Evolutionary conservation across 495 filamentous ascomycete genomes (phyloP).

Genomic region (Neurospora intermedia): DNA sequence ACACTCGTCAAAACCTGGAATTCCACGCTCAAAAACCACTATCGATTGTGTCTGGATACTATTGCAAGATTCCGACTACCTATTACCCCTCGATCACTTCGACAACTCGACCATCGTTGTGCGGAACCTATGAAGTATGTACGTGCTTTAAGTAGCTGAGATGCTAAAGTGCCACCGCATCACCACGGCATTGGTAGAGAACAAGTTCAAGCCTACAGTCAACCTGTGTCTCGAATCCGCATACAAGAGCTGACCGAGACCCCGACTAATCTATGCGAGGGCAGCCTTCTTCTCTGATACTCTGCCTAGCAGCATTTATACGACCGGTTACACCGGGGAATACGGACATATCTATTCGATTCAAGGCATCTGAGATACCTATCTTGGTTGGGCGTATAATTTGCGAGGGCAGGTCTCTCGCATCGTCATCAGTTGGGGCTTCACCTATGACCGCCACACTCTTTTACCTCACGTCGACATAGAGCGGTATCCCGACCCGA

Average conservation of each 20-base stretch:
- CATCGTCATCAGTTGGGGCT: background rate
- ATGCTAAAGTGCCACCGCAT: background rate
- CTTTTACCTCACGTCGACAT: background rate
- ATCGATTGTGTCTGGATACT: background rate
- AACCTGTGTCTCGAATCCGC: background rate
- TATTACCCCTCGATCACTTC: background rate
- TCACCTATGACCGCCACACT: background rate
- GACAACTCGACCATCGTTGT: background rate
- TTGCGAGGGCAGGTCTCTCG: background rate
- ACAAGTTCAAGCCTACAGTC: background rate
- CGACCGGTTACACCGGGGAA: background rate
- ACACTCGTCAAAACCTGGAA: background rate
- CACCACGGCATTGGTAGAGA: background rate
- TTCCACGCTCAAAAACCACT: too few relatives aligned
- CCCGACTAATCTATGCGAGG: background rate
- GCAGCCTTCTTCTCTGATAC: background rate
- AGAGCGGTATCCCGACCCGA: background rate
- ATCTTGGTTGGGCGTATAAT: background rate
- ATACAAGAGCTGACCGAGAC: background rate
- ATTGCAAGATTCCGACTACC: background rate
- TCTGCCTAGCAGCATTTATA: background rate
- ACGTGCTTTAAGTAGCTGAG: background rate
- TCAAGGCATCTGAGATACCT: background rate
- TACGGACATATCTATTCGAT: background rate
- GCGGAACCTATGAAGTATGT: background rate